Evolutionary conservation across 306 rosid genomes (phyloP), one percentile per base, ranked within the genome.

Genomic region (Geum urbanum): DNA sequence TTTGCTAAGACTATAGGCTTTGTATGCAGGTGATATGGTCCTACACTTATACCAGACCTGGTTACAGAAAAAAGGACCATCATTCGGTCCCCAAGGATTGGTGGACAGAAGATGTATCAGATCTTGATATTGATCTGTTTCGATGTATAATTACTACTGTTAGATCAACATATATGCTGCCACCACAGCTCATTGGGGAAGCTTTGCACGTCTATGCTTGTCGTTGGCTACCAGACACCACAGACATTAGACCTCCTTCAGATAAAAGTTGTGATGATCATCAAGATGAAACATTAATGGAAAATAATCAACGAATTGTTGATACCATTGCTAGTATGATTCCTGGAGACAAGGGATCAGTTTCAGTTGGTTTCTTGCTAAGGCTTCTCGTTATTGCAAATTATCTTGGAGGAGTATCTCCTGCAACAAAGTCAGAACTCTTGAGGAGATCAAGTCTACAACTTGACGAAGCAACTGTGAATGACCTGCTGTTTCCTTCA

Each of bases 81-180:
- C 85, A 86, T 75, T 84, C 91, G 74, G 96, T 87, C 47, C 97
- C 99, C 16, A 94, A 82, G 74, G 99, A 94, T 85, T 94, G 99
- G 99, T 94, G 99, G 99, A 94, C 99, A 0, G 97, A 94, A 79
- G 99, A 94, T 71, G 72, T 94, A 11, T 76, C 97, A n/a, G 96
- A 88, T 74, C 95, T 94, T 18, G 85, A 89, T 77, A 79, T 91
- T 59, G 97, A 94, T 82, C 80, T 86, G 66, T 91, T 94, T 66
- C 84, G 96, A 24, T 91, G 92, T 63, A 78, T 94, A 69, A 74
- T 91, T 65, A 82, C 84, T 74, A 90, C 91, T 18, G 80, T 94
- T 66, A 75, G 92, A 72, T 82, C 99, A 54, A 85, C 94, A 1
- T 74, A 82, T 72, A 77, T 87, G 74, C 79, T 94, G 39, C 89